phyloP scores from a whole-genome alignment of 129 eudicot species.

The sunflower (Helianthus annuus) region HanXRQr2.0-SUNRISE NC_035434.2:127357317-127357816 shows the following conservation, averaged over 20 bases:
- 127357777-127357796: not conserved
- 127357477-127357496: conserved; percentile 70
- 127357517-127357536: conserved; percentile 84
- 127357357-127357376: conserved; percentile 6
- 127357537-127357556: conserved; percentile 83
- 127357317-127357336: conserved; percentile 51
- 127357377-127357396: conserved; percentile 30
- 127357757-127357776: not conserved
- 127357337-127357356: conserved; percentile 26
- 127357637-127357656: conserved; percentile 66
- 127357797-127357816: not conserved
- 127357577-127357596: conserved; percentile 71
- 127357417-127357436: conserved; percentile 63
- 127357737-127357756: not conserved
- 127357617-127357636: conserved; percentile 87
- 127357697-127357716: not conserved
- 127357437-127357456: conserved; percentile 78
- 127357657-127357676: conserved; percentile 61
- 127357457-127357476: conserved; percentile 83
- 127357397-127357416: conserved; percentile 71
- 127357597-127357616: conserved; percentile 70
- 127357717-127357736: not conserved
- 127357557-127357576: conserved; percentile 60
- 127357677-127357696: conserved; percentile 38
- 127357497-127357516: conserved; percentile 61